Evolutionary conservation across 1,284 basidiomycete genomes (phyloP).

Genomic region (Thelephora terrestris): DNA sequence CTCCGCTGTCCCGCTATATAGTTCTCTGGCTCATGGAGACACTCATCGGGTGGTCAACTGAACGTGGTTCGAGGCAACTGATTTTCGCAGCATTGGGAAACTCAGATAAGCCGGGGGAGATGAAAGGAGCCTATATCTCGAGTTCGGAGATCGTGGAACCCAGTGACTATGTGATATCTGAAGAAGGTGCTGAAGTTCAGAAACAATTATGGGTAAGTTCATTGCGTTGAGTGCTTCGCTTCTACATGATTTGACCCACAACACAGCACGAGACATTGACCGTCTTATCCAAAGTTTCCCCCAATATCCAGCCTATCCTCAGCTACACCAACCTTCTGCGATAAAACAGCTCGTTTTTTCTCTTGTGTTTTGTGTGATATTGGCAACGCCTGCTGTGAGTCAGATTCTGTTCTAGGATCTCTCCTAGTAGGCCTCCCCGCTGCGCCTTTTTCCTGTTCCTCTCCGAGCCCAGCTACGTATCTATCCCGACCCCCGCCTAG

Average conservation of each 20-base stretch:
- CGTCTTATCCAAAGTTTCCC: constrained; percentile 7
- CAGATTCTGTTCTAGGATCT: too few relatives aligned
- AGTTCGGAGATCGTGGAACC: constrained; percentile 24
- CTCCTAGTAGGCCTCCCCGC: too few relatives aligned
- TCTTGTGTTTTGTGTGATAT: background rate
- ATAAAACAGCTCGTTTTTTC: background rate
- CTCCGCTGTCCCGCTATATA: constrained; percentile 1
- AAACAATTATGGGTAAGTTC: constrained; percentile 32
- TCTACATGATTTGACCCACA: background rate
- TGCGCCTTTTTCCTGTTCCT: too few relatives aligned
- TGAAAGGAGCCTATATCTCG: constrained; percentile 30
- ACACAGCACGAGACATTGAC: constrained; percentile 10
- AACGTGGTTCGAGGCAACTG: constrained; percentile 32
- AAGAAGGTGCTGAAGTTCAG: constrained; percentile 29
- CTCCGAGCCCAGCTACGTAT: too few relatives aligned
- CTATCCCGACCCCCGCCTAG: too few relatives aligned
- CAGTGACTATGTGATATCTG: constrained; percentile 34
- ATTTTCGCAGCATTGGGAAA: constrained; percentile 30
- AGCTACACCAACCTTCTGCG: background rate
- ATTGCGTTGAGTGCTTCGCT: background rate
- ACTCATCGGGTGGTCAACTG: constrained; percentile 21
- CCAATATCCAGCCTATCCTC: constrained; percentile 2
- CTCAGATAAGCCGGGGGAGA: constrained; percentile 12
- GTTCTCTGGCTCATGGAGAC: constrained; percentile 18
- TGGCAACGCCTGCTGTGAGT: too few relatives aligned